Evolutionary conservation across 2,329 filamentous ascomycete species (phyloP).

Genomic region (Neoascochyta sp.): DNA sequence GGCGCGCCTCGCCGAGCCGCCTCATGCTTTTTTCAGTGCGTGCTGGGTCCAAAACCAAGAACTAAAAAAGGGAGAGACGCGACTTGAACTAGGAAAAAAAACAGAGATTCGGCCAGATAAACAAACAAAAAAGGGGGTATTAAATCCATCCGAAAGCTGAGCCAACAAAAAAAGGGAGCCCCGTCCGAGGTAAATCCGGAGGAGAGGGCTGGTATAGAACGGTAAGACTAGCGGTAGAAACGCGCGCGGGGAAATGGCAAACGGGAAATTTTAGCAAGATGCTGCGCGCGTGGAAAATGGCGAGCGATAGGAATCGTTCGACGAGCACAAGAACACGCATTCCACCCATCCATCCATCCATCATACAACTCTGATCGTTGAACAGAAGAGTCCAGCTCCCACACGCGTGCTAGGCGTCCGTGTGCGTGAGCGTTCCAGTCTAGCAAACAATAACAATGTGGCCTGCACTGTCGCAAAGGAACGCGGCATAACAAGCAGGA

Average conservation of each 20-base stretch:
- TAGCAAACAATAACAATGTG: slow-evolving; percentile 38
- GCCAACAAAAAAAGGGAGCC: slow-evolving; percentile 15
- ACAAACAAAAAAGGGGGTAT: slow-evolving; percentile 19
- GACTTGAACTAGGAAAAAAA: too few relatives aligned
- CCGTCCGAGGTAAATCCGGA: too few relatives aligned
- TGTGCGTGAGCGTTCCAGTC: slow-evolving; percentile 38
- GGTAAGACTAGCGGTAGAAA: slow-evolving; percentile 9
- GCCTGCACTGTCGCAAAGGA: slow-evolving; percentile 30
- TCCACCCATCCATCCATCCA: slow-evolving; percentile 24
- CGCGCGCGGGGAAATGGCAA: slow-evolving; percentile 7
- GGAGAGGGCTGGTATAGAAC: slow-evolving; percentile 31
- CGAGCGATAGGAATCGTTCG: too few relatives aligned
- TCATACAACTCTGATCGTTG: slow-evolving; percentile 24
- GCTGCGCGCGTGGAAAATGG: too few relatives aligned
- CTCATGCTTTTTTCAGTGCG: too few relatives aligned
- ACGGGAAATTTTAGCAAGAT: too few relatives aligned
- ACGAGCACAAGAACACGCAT: slow-evolving; percentile 8
- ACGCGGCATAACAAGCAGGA: slow-evolving; percentile 24
- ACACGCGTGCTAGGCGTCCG: slow-evolving; percentile 26
- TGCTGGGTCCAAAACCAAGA: too few relatives aligned
- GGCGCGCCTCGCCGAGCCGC: too few relatives aligned
- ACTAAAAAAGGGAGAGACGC: too few relatives aligned
- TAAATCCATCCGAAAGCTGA: slow-evolving; percentile 23
- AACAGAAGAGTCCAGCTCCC: slow-evolving; percentile 16
- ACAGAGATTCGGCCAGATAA: slow-evolving; percentile 4